Evolutionary conservation across 257 asterid genomes (phyloP).

Genomic region (Mentha longifolia): DNA sequence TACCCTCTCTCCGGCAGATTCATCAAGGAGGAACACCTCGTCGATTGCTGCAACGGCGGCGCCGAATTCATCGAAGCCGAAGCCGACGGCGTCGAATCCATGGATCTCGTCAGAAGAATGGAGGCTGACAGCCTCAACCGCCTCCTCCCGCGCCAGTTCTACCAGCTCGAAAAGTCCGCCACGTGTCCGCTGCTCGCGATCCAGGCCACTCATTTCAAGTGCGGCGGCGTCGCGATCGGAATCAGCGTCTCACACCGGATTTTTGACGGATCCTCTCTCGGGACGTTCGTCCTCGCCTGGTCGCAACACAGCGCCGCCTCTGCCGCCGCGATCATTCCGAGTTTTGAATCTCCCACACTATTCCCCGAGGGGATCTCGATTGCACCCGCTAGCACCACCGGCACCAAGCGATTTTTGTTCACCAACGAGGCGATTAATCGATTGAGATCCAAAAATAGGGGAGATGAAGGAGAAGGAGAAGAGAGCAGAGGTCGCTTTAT

Average conservation of each 20-base stretch:
- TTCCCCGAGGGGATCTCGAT: constrained; percentile 26
- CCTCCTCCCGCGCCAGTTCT: constrained; percentile 27
- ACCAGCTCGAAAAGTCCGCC: not conserved
- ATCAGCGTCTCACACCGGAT: constrained; percentile 29
- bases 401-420: constrained; percentile 33
- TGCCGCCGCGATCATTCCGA: not conserved
- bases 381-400: not conserved
- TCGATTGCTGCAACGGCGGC: constrained; percentile 40
- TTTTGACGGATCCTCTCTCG: constrained; percentile 22
- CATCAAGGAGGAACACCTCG: not conserved
- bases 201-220: constrained; percentile 24
- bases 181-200: constrained; percentile 6
- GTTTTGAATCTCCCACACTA: constrained; percentile 23
- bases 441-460: not conserved
- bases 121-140: not conserved
- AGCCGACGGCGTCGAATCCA: constrained; percentile 11
- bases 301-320: not conserved
- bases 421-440: constrained; percentile 22
- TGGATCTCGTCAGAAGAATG: not conserved
- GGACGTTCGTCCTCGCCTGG: constrained; percentile 43
- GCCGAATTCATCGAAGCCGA: constrained; percentile 34
- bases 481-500: not conserved
- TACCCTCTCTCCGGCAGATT: constrained; percentile 40
- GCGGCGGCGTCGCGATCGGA: constrained; percentile 41
- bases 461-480: not conserved